These are phyloP conservation scores for Taphrina flavorubra DNA, from an alignment of 1,139 yeast species.

Conservation along the genomic window DNA sequence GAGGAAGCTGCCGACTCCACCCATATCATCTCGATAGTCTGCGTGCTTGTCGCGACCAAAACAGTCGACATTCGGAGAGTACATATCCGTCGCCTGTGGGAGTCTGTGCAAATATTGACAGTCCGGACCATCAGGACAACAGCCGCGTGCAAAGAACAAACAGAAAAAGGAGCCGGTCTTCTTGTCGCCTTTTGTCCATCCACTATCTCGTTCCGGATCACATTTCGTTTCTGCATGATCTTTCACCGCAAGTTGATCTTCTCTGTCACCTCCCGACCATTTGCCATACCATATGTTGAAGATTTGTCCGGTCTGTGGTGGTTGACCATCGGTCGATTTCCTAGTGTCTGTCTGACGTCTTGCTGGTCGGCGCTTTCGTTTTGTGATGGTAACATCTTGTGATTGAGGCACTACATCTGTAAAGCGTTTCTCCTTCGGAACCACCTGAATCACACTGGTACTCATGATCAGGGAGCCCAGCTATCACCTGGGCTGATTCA, in stretches of 20 bases:
- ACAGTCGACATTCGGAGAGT: constrained; percentile 76
- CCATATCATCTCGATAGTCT: constrained; percentile 89
- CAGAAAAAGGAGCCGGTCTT: constrained; percentile 63
- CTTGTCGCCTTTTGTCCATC: constrained; percentile 72
- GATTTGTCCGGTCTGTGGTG: constrained; percentile 78
- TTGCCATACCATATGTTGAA: constrained; percentile 80
- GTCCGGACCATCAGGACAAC: constrained; percentile 61
- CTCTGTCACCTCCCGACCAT: constrained; percentile 64
- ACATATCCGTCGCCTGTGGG: constrained; percentile 62
- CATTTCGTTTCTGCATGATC: constrained; percentile 63
- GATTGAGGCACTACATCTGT: constrained; percentile 31
- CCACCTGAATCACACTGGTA: constrained; percentile 17
- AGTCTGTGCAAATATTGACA: constrained; percentile 80
- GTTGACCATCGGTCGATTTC: constrained; percentile 62
- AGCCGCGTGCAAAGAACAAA: constrained; percentile 84
- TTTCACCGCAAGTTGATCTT: constrained; percentile 51
- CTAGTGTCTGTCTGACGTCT: constrained; percentile 76
- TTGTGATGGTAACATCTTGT: constrained; percentile 42
- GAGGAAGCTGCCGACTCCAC: constrained; percentile 87
- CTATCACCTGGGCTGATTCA: too few relatives aligned
- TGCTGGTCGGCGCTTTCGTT: constrained; percentile 59
- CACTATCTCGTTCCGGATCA: constrained; percentile 67
- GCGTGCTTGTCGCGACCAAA: constrained; percentile 89
- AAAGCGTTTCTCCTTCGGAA: constrained; percentile 29
- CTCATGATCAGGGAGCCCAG: constrained; percentile 7